Evolutionary conservation across 176 grass and related monocot genomes (phyloP), one percentile per base, ranked within the genome.

Genomic region (Rhynchospora pubera): DNA sequence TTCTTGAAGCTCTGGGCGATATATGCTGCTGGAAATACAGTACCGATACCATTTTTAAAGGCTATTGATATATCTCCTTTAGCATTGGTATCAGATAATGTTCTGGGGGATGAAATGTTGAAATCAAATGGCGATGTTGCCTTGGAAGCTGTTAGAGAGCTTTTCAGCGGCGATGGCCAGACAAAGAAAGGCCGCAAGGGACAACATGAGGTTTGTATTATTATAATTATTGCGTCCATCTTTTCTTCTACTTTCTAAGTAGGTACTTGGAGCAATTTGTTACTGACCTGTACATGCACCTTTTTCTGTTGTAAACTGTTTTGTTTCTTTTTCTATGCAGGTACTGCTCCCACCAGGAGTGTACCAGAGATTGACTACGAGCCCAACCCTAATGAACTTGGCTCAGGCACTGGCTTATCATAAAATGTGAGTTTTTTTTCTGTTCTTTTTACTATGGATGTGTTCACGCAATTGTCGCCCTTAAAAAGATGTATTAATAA

Each of bases 121-220:
- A 89, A 87, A 44, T 89, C 90, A 66, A 91, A 84, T 39, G 46
- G 45, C 59, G 76, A 82, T 85, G 92, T 88, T 88, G 96, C 96
- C 24, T 83, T 95, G 86, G 96, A 95, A 84, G 96, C 89, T 65
- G 92, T 99, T 69, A 93, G 87, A 85, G 96, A 99, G 79, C 87
- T 99, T 74, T 99, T 95, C 84, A 99, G 96, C 85, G 90, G 96
- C 23, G 92, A 99, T 62, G 96, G 96, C 43, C 96, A 99, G 83
- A 89, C 91, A 46, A 99, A 95, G 89, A 99, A 99, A 91, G 92
- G 96, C 10, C 90, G 96, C 43, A 99, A 99, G 88, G 96, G 90
- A 70, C 90, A 89, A 91, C 94, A 88, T 63, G 96, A 99, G 82
- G 96, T 95, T 87, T 63, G 46, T 55, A 66, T 11, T 63, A 45